Evolutionary conservation across 306 rosid species (phyloP).

Genomic region (Glycine tomentella): DNA sequence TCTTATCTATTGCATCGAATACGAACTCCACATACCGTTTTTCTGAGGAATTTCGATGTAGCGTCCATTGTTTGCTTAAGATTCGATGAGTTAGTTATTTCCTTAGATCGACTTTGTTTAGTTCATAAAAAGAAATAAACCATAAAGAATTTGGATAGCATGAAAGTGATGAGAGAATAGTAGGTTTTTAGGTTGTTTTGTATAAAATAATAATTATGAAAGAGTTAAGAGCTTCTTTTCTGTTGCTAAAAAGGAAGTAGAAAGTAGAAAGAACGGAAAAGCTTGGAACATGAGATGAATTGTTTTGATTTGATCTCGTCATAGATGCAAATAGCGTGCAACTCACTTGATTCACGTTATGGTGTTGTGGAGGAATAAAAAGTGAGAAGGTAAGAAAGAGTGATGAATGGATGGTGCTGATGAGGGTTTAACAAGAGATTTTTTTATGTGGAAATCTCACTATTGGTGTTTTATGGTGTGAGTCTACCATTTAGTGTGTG

Average conservation of each 20-base stretch:
- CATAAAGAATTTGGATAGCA: not conserved
- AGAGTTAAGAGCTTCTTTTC: not conserved
- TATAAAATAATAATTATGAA: not conserved
- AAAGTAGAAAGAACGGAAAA: not conserved
- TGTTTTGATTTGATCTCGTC: constrained; percentile 24
- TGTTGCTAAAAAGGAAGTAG: not conserved
- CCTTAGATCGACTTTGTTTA: not conserved
- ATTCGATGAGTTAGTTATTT: not conserved
- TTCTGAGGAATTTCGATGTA: not conserved
- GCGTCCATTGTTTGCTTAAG: not conserved
- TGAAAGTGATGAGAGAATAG: not conserved
- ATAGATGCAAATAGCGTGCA: not conserved
- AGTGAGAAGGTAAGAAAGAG: not conserved
- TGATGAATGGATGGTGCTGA: not conserved
- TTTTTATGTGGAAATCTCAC: not conserved
- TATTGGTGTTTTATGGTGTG: not conserved
- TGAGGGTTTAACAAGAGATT: not conserved
- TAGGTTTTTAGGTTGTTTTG: not conserved
- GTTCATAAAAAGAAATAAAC: not conserved
- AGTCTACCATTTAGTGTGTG: not conserved
- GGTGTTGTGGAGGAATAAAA: not conserved
- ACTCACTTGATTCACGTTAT: not conserved
- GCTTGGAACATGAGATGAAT: not conserved
- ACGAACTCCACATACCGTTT: not conserved
- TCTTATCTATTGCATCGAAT: not conserved